Conservation (phyloP, 441 rosid genomes). For the Eutrema salsugineum region DNA sequence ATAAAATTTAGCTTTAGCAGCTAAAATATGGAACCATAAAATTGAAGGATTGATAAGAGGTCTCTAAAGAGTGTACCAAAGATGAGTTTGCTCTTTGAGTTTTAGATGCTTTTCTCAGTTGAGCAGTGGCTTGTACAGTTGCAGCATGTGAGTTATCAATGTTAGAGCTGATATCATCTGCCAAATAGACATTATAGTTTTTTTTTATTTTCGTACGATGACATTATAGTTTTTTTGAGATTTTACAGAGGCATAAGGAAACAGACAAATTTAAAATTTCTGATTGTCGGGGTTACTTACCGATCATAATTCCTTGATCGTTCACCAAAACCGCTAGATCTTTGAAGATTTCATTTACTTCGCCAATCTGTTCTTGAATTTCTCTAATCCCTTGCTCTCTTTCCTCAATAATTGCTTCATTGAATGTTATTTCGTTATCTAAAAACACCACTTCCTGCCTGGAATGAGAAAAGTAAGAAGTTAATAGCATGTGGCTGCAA, state of each 20-base stretch:
- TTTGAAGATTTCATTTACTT: conserved; percentile 66
- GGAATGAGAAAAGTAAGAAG: not conserved
- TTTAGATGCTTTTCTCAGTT: conserved; percentile 54
- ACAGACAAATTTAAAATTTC: not conserved
- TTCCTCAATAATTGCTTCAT: conserved; percentile 69
- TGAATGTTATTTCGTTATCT: conserved; percentile 63
- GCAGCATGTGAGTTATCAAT: conserved; percentile 52
- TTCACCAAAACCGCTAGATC: conserved; percentile 56
- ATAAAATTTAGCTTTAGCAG: not conserved
- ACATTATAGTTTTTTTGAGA: conserved; percentile 3
- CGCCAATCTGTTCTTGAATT: conserved; percentile 59
- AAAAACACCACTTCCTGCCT: conserved; percentile 50
- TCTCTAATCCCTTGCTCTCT: conserved; percentile 69
- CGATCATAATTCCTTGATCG: conserved; percentile 58
- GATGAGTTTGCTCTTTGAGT: conserved; percentile 56
- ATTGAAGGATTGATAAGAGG: not conserved
- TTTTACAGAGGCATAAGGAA: not conserved
- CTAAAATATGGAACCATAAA: not conserved
- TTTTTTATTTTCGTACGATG: no score
- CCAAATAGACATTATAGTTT: conserved; percentile 7
- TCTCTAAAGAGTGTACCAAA: conserved; percentile 33
- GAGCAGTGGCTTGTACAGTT: conserved; percentile 42
- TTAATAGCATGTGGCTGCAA: not conserved
- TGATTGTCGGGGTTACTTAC: conserved; percentile 24
- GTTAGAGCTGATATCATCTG: conserved; percentile 64